Conservation (phyloP, 78 protist genomes). For the Andalucia godoyi region DNA sequence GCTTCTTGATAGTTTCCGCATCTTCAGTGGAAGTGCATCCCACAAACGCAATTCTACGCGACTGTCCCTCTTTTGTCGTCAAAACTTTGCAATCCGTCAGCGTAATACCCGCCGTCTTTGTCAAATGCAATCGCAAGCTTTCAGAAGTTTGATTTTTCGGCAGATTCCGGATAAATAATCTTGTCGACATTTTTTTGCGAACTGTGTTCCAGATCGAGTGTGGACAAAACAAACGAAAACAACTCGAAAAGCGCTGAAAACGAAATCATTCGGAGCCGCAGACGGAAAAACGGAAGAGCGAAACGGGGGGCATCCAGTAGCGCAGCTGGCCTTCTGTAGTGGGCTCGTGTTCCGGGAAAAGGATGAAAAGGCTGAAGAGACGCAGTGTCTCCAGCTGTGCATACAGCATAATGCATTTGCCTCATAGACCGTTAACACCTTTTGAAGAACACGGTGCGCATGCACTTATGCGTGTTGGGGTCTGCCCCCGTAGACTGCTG, state of each 20-base stretch:
- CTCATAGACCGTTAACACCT: too few species aligned
- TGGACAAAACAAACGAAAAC: background rate
- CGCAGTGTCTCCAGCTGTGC: too few species aligned
- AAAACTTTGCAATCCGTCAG: slow-evolving; percentile 36
- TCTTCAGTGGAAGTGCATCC: slow-evolving; percentile 60
- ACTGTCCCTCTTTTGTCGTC: slow-evolving; percentile 46
- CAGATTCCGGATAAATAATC: slow-evolving; percentile 33
- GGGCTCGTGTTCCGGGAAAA: too few species aligned
- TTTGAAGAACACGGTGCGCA: too few species aligned
- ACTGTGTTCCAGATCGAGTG: background rate
- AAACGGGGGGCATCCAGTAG: too few species aligned
- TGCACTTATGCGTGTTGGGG: too few species aligned
- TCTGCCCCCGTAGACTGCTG: too few species aligned
- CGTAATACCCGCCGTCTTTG: slow-evolving; percentile 26
- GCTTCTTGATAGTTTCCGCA: slow-evolving; percentile 50
- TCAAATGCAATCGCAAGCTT: slow-evolving; percentile 42
- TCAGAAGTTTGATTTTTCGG: slow-evolving; percentile 29
- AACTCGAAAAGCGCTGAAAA: background rate
- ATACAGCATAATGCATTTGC: too few species aligned
- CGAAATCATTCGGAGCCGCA: background rate
- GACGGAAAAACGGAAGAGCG: background rate
- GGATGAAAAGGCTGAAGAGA: too few species aligned
- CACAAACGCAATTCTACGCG: slow-evolving; percentile 80
- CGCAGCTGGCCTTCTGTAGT: too few species aligned
- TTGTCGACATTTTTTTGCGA: background rate